These are phyloP conservation scores for Jasminum sambac DNA, from an alignment of 257 asterid species.

Conservation along the genomic window DNA sequence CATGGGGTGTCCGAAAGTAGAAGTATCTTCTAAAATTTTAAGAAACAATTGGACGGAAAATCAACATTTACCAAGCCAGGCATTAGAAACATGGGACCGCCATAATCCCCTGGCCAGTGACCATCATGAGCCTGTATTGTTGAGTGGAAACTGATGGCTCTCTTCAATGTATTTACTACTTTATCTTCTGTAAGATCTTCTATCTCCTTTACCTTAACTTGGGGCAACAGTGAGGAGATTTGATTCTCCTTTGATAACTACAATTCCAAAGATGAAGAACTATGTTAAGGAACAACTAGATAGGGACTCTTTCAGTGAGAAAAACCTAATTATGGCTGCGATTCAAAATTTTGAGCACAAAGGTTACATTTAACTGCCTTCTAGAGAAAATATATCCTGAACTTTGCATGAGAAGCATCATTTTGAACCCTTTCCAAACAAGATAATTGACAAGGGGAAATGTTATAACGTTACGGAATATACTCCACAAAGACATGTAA, in stretches of 20 bases:
- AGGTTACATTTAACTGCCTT: background rate
- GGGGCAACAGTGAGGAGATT: slow-evolving; percentile 43
- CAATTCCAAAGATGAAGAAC: slow-evolving; percentile 3
- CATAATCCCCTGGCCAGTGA: slow-evolving; percentile 99
- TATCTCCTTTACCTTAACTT: slow-evolving; percentile 62
- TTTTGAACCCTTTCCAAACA: background rate
- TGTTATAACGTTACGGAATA: background rate
- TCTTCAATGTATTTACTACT: slow-evolving; percentile 68
- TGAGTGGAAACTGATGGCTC: slow-evolving; percentile 78
- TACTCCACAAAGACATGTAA: background rate
- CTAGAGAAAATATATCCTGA: background rate
- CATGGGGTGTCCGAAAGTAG: background rate
- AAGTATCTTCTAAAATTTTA: background rate
- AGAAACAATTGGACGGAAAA: background rate
- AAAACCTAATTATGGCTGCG: background rate
- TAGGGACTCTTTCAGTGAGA: background rate
- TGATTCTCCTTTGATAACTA: slow-evolving; percentile 90
- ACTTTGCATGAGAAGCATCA: background rate
- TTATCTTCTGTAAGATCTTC: slow-evolving; percentile 81
- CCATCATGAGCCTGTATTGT: slow-evolving; percentile 89
- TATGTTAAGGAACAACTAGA: background rate
- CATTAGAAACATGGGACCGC: slow-evolving; percentile 97
- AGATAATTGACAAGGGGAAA: background rate
- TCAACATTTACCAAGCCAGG: slow-evolving; percentile 84
- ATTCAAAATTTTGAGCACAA: background rate